Evolutionary conservation across 2,329 filamentous ascomycete genomes (phyloP).

Genomic region (Colletotrichum echinochloae): DNA sequence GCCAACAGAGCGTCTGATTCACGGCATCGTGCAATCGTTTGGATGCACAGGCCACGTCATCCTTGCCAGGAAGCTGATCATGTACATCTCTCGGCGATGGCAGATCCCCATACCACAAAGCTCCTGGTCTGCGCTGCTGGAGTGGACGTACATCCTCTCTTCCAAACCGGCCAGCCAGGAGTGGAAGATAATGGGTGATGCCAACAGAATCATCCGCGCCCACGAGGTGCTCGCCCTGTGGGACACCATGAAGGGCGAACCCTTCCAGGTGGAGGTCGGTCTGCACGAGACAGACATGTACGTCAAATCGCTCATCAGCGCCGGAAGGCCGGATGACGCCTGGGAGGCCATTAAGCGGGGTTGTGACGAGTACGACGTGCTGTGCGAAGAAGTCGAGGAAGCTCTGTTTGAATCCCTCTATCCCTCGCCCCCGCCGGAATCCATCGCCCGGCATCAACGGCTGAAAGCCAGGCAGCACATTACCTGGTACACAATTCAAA

Average conservation of each 20-base stretch:
- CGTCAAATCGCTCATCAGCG: conserved; percentile 53
- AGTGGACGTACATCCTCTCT: conserved; percentile 73
- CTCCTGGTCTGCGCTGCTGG: conserved; percentile 75
- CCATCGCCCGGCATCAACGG: conserved; percentile 17
- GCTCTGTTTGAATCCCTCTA: conserved; percentile 34
- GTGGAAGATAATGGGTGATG: conserved; percentile 51
- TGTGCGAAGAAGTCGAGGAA: conserved; percentile 25
- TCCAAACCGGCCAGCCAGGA: conserved; percentile 52
- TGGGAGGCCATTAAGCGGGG: conserved; percentile 24
- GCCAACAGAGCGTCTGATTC: conserved; percentile 70
- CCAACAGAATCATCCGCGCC: conserved; percentile 51
- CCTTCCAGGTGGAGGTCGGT: conserved; percentile 67
- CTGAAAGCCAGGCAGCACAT: conserved; percentile 37
- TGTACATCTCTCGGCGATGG: conserved; percentile 72
- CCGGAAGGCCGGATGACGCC: conserved; percentile 22
- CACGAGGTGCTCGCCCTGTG: conserved; percentile 66
- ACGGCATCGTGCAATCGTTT: conserved; percentile 75
- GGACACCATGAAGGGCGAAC: conserved; percentile 68
- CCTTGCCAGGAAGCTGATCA: conserved; percentile 68
- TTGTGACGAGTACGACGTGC: conserved; percentile 14
- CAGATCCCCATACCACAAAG: conserved; percentile 65
- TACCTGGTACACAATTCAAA: conserved; percentile 32
- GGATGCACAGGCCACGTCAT: conserved; percentile 74
- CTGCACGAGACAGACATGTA: conserved; percentile 66
- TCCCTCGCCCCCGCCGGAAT: conserved; percentile 27